Conservation (phyloP, 768 basidiomycete genomes). For the Pleurotus giganteus region DNA sequence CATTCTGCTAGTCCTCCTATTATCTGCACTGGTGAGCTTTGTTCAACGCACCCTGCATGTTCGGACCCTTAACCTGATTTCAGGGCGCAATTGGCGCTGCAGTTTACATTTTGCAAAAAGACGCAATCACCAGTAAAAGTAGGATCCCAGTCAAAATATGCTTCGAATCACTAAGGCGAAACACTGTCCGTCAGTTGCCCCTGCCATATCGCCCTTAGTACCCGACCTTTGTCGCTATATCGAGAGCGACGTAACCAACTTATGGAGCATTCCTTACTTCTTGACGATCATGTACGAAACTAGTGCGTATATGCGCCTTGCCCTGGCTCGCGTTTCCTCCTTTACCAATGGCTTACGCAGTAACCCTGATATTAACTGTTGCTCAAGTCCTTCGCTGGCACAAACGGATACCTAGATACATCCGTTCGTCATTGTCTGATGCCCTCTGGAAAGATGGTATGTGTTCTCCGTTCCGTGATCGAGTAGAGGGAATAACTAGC, state of each 20-base stretch:
- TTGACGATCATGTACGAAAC: slow-evolving; percentile 18
- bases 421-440: slow-evolving; percentile 17
- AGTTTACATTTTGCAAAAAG: background rate
- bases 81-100: slow-evolving; percentile 5
- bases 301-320: slow-evolving; percentile 6
- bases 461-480: background rate
- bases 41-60: too few species aligned
- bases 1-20: background rate
- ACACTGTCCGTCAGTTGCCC: background rate
- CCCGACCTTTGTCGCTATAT: slow-evolving; percentile 7
- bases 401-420: slow-evolving; percentile 9
- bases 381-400: slow-evolving; percentile 16
- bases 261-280: slow-evolving; percentile 15
- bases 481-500: background rate
- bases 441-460: slow-evolving; percentile 19
- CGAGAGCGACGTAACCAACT: slow-evolving; percentile 12
- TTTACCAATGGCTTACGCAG: background rate
- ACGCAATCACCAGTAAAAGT: slow-evolving; percentile 3
- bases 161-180: background rate
- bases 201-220: background rate
- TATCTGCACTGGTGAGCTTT: background rate
- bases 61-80: background rate
- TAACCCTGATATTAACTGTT: slow-evolving; percentile 16
- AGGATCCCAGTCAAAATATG: background rate
- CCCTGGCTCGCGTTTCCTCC: too few species aligned